A percentile compares a stretch with the other conserved stretches of the same genome.
These are phyloP conservation scores for Erythrophleum ivorense DNA, from an alignment of 331 rosid genomes.

Conservation along the genomic window DNA sequence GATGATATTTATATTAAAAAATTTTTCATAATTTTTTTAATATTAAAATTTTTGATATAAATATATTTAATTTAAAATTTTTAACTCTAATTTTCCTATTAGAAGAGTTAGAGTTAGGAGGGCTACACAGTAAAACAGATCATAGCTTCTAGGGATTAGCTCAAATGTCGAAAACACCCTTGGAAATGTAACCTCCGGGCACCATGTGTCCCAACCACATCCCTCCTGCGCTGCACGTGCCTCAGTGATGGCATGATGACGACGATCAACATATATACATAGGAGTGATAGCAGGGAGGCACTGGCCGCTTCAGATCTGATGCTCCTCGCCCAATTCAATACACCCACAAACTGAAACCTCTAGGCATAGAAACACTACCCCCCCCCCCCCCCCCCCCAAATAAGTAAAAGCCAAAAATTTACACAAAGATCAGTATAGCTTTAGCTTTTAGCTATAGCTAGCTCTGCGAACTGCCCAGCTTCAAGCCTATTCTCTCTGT, in stretches of 20 bases:
- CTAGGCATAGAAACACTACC: no score
- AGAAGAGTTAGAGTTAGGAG: neutral
- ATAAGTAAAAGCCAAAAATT: neutral
- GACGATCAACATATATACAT: neutral
- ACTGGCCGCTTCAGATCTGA: neutral
- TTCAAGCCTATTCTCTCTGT: neutral
- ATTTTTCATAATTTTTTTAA: no score
- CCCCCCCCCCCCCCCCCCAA: no score
- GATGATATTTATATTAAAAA: no score
- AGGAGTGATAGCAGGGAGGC: neutral
- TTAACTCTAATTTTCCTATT: no score
- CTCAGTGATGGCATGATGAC: neutral
- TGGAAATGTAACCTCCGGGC: neutral
- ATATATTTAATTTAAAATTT: no score
- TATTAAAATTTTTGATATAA: no score
- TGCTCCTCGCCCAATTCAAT: neutral
- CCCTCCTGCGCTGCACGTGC: slow-evolving; percentile 11
- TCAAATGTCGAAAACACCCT: neutral
- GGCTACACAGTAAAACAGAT: neutral
- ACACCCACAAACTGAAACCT: no score
- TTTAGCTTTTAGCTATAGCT: neutral
- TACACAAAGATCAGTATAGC: neutral
- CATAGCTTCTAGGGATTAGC: neutral
- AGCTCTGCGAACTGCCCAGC: neutral
- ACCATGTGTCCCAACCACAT: neutral